Evolutionary conservation across 495 filamentous ascomycete genomes (phyloP), one percentile per base, ranked within the genome.

Genomic region (Podospora australis): DNA sequence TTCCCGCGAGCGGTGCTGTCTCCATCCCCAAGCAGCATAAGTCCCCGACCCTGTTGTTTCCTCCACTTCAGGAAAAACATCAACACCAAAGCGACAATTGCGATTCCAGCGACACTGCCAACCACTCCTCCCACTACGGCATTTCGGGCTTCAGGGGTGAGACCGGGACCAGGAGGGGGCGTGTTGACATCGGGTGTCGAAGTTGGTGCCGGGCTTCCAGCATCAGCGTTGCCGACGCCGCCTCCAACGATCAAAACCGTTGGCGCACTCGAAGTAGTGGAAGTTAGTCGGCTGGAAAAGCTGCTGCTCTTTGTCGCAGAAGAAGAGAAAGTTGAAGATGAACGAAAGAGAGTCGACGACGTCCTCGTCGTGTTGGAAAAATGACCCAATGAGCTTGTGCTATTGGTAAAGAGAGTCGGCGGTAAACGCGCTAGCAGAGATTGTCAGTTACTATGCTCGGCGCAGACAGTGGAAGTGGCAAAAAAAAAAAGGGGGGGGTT

Each of bases 61-160:
- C 69, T 76, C 67, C 82, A 81, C 48, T 75, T 71, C 14, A 84
- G 56, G 32, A 82, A 44, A 51, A 71, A 70, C 32, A 85, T 68
- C 0, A 79, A 55, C 35, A 81, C 43, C 9, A 83, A 50, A 6
- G 83, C 51, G 39, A 86, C 51, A 24, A 84, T 53, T 7, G 80
- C 77, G 9, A 83, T 63, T 14, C 81, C 83, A 35, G 83, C 81
- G 30, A 86, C 65, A 29, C 79, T 76, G 19, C 83, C 83, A 6
- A 86, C 69, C 9, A 87, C 79, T 22, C 83, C 78, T 14, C 83
- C 83, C 6, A 83, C 78, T 19, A 87, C 62, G 34, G 67, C 66
- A 38, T 58, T 60, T 34, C 58, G 57, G 24, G 58, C 51, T 24
- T 55, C 61, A 9, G 60, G 60, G n/a, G 63, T 46, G 11, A 66